Evolutionary conservation across 192 early-diverging fungal genomes (phyloP).

Genomic region (Oehlia diaphana): DNA sequence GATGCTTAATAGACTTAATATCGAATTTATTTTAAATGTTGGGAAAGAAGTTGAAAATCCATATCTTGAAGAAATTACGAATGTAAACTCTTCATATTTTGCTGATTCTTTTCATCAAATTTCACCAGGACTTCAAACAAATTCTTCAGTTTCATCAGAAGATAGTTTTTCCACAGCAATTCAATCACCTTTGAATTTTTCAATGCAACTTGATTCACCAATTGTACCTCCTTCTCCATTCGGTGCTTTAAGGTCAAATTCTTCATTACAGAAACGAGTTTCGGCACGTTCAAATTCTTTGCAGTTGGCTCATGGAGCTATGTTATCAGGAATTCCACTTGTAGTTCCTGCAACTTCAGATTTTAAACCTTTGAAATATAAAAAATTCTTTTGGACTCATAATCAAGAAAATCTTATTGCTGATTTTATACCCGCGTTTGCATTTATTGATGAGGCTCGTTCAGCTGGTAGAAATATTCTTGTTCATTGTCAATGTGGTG

Average conservation of each 20-base stretch:
- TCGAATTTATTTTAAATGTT: conserved; percentile 73
- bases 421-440: conserved; percentile 63
- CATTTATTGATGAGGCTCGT: conserved; percentile 65
- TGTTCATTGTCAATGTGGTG: conserved; percentile 87
- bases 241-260: neutral
- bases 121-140: neutral
- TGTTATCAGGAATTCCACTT: conserved; percentile 8
- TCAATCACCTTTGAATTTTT: neutral
- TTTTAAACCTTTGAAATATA: conserved; percentile 49
- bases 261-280: neutral
- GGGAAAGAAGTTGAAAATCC: conserved; percentile 73
- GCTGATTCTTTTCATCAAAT: conserved; percentile 30
- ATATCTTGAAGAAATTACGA: conserved; percentile 22
- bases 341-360: conserved; percentile 21
- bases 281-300: neutral
- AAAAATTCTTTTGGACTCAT: conserved; percentile 75
- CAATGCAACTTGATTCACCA: conserved; percentile 7
- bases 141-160: conserved; percentile 11
- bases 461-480: conserved; percentile 58
- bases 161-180: conserved; percentile 13
- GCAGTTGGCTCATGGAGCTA: neutral
- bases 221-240: neutral
- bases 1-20: conserved; percentile 46
- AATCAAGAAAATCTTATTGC: conserved; percentile 61
- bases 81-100: conserved; percentile 8